Evolutionary conservation across 495 filamentous ascomycete species (phyloP), one percentile per base, ranked within the genome.

Genomic region (Lophiotrema nucula): DNA sequence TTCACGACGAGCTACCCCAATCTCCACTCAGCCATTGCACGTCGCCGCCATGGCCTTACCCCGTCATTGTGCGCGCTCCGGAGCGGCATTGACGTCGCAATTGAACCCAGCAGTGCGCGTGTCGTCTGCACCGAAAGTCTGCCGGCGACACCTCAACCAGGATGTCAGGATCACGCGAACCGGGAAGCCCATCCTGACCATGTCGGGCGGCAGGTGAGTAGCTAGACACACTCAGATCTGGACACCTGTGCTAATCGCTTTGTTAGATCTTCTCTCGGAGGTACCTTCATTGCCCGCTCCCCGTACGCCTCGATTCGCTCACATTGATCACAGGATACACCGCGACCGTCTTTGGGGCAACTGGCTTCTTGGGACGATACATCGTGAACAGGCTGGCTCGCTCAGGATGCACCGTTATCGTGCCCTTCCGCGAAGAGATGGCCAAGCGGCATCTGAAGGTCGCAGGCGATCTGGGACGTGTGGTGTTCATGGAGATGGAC

Each of bases 361-460:
- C 92, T 38, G 93, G 93, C 60, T 91, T 95, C 72, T 80, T 99
- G 35, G 93, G 93, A 67, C 86, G 93, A 67, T 99, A 99, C 73
- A 95, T 99, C 73, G 93, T 97, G 67, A 95, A 95, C 75, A 83
- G 87, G 67, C 84, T 99, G 68, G 92, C 91, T 67, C 82, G 86
- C 57, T 81, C 87, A 74, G 92, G 92, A 86, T 93, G 89, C 74
- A 96, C 86, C 43, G 92, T 97, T 42, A 82, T 99, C 42, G 72
- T 97, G 54, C 93, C 93, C 42, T 99, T 83, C 81, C 85, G 93
- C 27, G 93, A 99, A 77, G 95, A 97, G 76, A 96, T 96, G 91
- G 77, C 85, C 53, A 97, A 96, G 82, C 86, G 93, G 64, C 91
- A 97, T 76, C 78, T 99, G 71, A 99, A 96, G 75, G 83, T 95